Percentiles rank a stretch among this genome's conserved stretches.
phyloP scores from a whole-genome alignment of 2,329 filamentous ascomycete genomes.

The Colletotrichum sp. region DNA sequence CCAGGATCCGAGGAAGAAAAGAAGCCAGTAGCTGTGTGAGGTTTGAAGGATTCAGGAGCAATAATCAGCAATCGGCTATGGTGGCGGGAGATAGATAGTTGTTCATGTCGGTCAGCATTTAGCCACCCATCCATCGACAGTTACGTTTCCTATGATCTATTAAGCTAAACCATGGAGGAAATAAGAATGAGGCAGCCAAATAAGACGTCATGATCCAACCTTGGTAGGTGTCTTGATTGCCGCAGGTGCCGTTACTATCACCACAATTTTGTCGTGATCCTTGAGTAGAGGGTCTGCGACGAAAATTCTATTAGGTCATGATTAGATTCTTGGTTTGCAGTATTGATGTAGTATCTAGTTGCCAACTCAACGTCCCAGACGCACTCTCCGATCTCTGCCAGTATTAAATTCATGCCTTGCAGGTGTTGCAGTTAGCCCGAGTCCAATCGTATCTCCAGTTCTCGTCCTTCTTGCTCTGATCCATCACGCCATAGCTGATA shows the following conservation, averaged over 20 bases:
- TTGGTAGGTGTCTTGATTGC: too few relatives aligned
- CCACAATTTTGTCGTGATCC: neutral
- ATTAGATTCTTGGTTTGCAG: neutral
- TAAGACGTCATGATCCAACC: too few relatives aligned
- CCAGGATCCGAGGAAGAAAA: neutral
- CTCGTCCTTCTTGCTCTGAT: neutral
- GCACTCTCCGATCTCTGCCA: neutral
- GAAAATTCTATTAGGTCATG: neutral
- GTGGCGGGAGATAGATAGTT: neutral
- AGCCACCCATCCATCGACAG: too few relatives aligned
- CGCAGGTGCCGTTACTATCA: neutral
- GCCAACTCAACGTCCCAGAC: neutral
- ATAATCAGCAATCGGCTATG: neutral
- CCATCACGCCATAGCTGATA: neutral
- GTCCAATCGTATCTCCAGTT: neutral
- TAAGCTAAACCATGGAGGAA: too few relatives aligned
- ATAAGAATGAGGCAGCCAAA: too few relatives aligned
- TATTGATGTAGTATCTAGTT: neutral
- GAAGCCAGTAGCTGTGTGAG: neutral
- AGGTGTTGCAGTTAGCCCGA: neutral
- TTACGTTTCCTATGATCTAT: too few relatives aligned
- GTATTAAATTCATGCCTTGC: neutral
- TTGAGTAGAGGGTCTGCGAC: neutral
- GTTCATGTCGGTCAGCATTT: too few relatives aligned
- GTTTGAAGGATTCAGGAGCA: neutral